These are phyloP conservation scores for Scleroderma citrinum DNA, from an alignment of 768 basidiomycete genomes.

Conservation along the genomic window DNA sequence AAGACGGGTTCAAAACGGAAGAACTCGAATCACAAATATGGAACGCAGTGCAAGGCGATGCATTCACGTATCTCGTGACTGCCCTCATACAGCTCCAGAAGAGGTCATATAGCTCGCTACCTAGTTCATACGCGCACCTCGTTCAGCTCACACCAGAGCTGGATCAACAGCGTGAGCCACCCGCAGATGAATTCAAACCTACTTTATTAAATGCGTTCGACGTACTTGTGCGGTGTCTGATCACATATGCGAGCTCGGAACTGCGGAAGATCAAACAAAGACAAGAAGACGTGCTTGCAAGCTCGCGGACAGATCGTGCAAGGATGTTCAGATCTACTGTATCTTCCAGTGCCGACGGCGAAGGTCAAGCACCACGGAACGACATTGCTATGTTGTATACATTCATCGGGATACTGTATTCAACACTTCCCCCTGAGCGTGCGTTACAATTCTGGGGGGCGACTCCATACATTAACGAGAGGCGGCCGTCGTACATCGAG, in stretches of 20 bases:
- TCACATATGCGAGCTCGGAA: conserved; percentile 75
- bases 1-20: conserved; percentile 64
- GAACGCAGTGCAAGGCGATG: conserved; percentile 78
- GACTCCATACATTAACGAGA: conserved; percentile 38
- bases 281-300: conserved; percentile 81
- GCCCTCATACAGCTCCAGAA: conserved; percentile 53
- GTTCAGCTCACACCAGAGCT: conserved; percentile 32
- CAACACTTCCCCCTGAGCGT: conserved; percentile 63
- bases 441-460: conserved; percentile 87
- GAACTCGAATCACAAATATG: conserved; percentile 78
- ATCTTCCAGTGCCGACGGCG: conserved; percentile 36
- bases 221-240: conserved; percentile 60
- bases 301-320: conserved; percentile 56
- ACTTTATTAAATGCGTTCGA: conserved; percentile 63
- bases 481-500: conserved; percentile 49
- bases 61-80: conserved; percentile 66
- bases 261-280: conserved; percentile 82
- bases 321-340: conserved; percentile 42
- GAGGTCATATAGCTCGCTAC: conserved; percentile 25
- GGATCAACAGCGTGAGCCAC: conserved; percentile 32
- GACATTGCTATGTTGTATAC: conserved; percentile 82
- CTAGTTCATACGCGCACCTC: conserved; percentile 35
- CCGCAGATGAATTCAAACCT: conserved; percentile 42
- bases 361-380: conserved; percentile 57
- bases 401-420: conserved; percentile 78